Percentiles rank a stretch among this genome's conserved stretches.
Conservation (phyloP, 371 early-diverging fungal species). For the Nosema bombycis region DNA sequence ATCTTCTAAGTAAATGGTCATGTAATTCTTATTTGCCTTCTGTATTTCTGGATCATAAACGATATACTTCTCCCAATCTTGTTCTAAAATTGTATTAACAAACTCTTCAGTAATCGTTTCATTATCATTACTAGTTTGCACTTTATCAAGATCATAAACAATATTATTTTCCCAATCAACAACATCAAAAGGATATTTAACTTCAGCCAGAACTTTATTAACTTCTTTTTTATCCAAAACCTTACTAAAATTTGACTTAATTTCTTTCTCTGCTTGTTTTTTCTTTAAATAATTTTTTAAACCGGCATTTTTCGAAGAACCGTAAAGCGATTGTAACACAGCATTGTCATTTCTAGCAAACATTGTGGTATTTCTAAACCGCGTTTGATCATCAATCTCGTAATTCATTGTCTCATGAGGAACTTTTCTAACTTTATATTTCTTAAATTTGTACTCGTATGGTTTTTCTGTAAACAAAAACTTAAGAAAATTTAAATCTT, state of each 20-base stretch:
- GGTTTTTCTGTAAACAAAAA: conserved; percentile 50
- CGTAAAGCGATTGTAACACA: conserved; percentile 41
- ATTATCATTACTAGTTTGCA: background rate
- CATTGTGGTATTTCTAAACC: conserved; percentile 53
- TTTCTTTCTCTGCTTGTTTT: conserved; percentile 54
- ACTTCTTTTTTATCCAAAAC: conserved; percentile 15
- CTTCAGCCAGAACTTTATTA: background rate
- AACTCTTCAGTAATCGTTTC: conserved; percentile 41
- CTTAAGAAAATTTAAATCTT: conserved; percentile 41
- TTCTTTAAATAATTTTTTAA: conserved; percentile 48
- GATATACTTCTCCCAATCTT: conserved; percentile 64
- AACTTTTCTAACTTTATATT: conserved; percentile 52
- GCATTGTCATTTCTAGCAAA: conserved; percentile 41
- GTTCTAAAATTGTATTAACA: conserved; percentile 59
- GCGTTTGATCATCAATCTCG: conserved; percentile 62
- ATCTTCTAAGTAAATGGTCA: conserved; percentile 62
- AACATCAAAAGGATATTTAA: conserved; percentile 58
- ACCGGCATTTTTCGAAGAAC: conserved; percentile 28
- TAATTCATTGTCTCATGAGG: conserved; percentile 52
- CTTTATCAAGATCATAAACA: conserved; percentile 18
- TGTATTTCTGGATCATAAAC: conserved; percentile 57
- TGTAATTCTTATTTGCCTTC: conserved; percentile 37
- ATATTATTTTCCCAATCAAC: conserved; percentile 64
- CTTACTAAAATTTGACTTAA: conserved; percentile 31
- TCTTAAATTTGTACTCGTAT: conserved; percentile 63